Evolutionary conservation across 1,139 yeast genomes (phyloP), one percentile per base, ranked within the genome.

Genomic region (Saccharomycopsis hybrid): DNA sequence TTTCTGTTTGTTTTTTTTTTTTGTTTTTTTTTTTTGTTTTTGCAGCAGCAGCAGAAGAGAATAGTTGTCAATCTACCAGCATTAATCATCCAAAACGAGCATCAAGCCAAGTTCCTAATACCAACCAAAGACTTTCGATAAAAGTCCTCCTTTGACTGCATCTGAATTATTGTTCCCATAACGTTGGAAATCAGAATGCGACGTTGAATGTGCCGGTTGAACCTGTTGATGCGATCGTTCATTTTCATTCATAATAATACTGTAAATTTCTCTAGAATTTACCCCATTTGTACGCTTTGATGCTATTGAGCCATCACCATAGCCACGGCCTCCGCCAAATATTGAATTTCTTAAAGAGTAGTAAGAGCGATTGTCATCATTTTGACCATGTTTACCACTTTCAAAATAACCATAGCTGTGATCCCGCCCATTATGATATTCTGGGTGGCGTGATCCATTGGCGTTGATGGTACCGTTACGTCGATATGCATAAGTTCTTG

Each of bases 181-280:
- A n/a, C n/a, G n/a, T n/a, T n/a, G n/a, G n/a, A n/a, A n/a, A n/a
- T n/a, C n/a, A n/a, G n/a, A n/a, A n/a, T n/a, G n/a, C n/a, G n/a
- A n/a, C n/a, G n/a, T n/a, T n/a, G n/a, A n/a, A n/a, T n/a, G n/a
- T n/a, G n/a, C n/a, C n/a, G n/a, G n/a, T n/a, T n/a, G n/a, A n/a
- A n/a, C n/a, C n/a, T n/a, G n/a, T n/a, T n/a, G n/a, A n/a, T n/a
- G n/a, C n/a, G n/a, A 43, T 4, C 5, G 30, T 24, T 25, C 11
- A 31, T 30, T 28, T 30, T 37, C 29, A 11, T 41, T 43, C 40
- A 43, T 45, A 3, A 49, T 38, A 11, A 49, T 41, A 11, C 37
- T 25, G 33, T 45, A 49, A 29, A 49, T 49, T 3, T 49, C 49
- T 24, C 28, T 40, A 7, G 43, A 29, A 3, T 39, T 4, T 13